Percentiles rank a stretch among this genome's conserved stretches.
These are phyloP conservation scores for Diaporthe velutina DNA, from an alignment of 2,329 filamentous ascomycete genomes.

Conservation along the genomic window DNA sequence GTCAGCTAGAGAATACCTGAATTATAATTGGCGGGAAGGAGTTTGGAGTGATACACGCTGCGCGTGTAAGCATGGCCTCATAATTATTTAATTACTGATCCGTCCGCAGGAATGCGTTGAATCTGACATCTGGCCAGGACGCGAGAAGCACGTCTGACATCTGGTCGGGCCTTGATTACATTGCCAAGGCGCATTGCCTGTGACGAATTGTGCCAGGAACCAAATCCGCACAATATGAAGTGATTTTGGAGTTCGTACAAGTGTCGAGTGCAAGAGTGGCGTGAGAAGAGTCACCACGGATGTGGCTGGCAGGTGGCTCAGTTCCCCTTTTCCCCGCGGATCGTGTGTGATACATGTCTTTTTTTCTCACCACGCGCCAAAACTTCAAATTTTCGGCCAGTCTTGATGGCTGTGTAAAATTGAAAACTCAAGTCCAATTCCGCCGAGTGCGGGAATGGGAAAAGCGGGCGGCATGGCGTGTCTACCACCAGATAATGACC, in stretches of 20 bases:
- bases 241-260: neutral
- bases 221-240: neutral
- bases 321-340: too few relatives aligned
- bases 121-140: neutral
- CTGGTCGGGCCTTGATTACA: neutral
- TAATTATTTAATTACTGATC: neutral
- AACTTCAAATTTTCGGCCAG: neutral
- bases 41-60: neutral
- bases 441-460: neutral
- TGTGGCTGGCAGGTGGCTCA: neutral
- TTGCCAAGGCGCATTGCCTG: neutral
- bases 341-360: neutral
- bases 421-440: accelerated
- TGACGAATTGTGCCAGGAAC: too few relatives aligned
- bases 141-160: neutral
- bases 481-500: neutral
- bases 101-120: too few relatives aligned
- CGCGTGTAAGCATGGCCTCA: neutral
- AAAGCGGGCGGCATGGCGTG: neutral
- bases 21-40: neutral
- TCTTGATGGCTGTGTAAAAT: neutral
- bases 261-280: neutral
- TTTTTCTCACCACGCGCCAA: too few relatives aligned
- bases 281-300: neutral
- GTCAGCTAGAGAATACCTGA: neutral